Base-by-base conservation (phyloP, 2,329 filamentous ascomycete species). In the Remersonia thermophila region DNA sequence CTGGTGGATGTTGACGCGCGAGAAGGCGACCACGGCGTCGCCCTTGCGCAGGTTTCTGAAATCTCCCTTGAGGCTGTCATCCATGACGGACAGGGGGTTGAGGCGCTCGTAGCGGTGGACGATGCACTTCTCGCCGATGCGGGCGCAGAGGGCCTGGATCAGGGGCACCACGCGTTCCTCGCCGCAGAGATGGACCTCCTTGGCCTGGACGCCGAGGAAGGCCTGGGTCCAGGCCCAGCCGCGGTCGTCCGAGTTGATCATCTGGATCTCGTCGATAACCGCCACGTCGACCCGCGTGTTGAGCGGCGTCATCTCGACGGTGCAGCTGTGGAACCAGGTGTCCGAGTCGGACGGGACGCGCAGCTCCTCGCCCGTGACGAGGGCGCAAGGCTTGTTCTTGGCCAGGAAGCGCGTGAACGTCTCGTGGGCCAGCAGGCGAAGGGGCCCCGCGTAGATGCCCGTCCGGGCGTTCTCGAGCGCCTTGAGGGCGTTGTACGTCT, bases 251-350 rank as follows among this genome's bases (percentile, higher is more conserved):
- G 86, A 79, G 12, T 75, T 79, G 47, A 98, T 84, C 91, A 98
- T 96, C 59, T 98, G 91, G 39, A 98, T 96, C 62, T 98, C 91
- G 53, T 98, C 91, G 44, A 98, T 89, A 47, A 98, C 89, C 1
- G 85, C 89, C 26, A 98, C 87, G 29, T 96, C 89, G 20, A 83
- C 75, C 2, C 56, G 55, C 3, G 59, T 46, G 47, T 62, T 69
- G n/a, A 67, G 53, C 2, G 71, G 71, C 7, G 69, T 60, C 72
- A 98, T 98, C 57, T 98, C 91, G 3, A 98, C 91, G 0, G 91
- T 98, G 53, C 91, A 95, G 53, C 85, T 89, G 39, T 70, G 71
- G 51, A 93, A 79, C 42, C 67, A 68, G 3, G 60, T 59, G 35
- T 77, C 63, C 1, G 63, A 60, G 8, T 69, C 62, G 32, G 76